These are phyloP conservation scores for Daldinia eschscholtzii DNA, from an alignment of 2,329 filamentous ascomycete species.

Conservation along the genomic window DNA sequence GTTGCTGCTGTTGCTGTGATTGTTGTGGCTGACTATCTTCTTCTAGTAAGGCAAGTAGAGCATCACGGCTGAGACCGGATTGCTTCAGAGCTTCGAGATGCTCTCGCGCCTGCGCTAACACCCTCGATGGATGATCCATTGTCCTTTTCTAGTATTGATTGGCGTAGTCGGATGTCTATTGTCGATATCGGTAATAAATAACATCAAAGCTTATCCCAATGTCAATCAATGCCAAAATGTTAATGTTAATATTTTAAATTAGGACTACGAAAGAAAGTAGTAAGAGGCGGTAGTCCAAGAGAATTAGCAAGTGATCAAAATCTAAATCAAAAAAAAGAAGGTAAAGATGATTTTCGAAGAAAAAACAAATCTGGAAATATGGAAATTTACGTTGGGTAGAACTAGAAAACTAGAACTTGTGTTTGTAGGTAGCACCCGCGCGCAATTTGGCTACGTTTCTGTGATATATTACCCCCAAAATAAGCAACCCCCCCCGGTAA, in stretches of 20 bases:
- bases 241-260: neutral
- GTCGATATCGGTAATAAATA: neutral
- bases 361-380: conserved; percentile 29
- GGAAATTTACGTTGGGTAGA: conserved; percentile 36
- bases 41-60: conserved; percentile 48
- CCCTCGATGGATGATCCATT: conserved; percentile 52
- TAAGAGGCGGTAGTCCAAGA: conserved; percentile 18
- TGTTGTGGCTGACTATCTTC: conserved; percentile 38
- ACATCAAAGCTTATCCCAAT: conserved; percentile 14
- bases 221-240: conserved; percentile 22
- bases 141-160: conserved; percentile 16
- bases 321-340: conserved; percentile 13
- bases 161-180: conserved; percentile 1
- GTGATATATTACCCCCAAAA: conserved; percentile 46
- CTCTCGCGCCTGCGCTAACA: conserved; percentile 51
- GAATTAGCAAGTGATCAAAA: conserved; percentile 31
- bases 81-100: conserved; percentile 53
- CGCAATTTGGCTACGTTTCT: conserved; percentile 45
- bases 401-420: conserved; percentile 1
- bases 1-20: conserved; percentile 21
- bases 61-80: conserved; percentile 52
- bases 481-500: conserved; percentile 23
- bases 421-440: conserved; percentile 47
- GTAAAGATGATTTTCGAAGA: conserved; percentile 11
- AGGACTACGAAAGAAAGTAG: conserved; percentile 20